These are phyloP conservation scores for Pestalotiopsis sp. DNA, from an alignment of 2,329 filamentous ascomycete genomes.

Conservation along the genomic window DNA sequence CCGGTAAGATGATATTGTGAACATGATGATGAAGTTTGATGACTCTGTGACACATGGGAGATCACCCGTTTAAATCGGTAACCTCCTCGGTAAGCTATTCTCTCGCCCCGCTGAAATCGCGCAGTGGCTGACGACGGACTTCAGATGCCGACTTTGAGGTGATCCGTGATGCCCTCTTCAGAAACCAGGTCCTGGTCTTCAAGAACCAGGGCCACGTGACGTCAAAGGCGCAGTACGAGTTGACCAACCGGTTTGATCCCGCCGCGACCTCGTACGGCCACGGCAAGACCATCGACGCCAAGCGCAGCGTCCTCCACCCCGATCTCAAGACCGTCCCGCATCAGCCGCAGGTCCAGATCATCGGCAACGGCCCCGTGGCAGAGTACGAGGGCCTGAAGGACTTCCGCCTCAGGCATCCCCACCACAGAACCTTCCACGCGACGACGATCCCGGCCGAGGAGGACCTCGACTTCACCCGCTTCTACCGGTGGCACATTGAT, in stretches of 20 bases:
- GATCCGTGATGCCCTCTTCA: conserved; percentile 68
- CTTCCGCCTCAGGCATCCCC: conserved; percentile 71
- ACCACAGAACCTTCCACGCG: conserved; percentile 77
- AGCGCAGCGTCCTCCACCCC: conserved; percentile 69
- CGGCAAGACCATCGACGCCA: conserved; percentile 70
- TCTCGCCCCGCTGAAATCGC: neutral
- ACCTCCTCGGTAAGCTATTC: conserved; percentile 53
- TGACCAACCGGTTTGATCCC: conserved; percentile 76
- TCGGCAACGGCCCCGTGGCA: conserved; percentile 71
- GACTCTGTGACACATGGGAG: conserved; percentile 8
- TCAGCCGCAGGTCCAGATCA: conserved; percentile 79
- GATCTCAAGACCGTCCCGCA: conserved; percentile 81
- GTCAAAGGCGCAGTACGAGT: conserved; percentile 71
- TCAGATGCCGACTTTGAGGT: conserved; percentile 64
- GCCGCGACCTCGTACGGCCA: conserved; percentile 68
- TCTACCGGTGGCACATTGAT: conserved; percentile 83
- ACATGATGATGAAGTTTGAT: conserved; percentile 17
- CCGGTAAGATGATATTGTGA: conserved; percentile 47
- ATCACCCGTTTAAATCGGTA: conserved; percentile 57
- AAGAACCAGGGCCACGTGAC: conserved; percentile 66
- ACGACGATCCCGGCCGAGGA: conserved; percentile 57
- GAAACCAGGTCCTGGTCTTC: conserved; percentile 69
- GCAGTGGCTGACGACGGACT: conserved; percentile 17
- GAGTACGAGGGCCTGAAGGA: conserved; percentile 72
- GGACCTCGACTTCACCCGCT: conserved; percentile 53